These are phyloP conservation scores for Capsicum baccatum DNA, from an alignment of 257 asterid genomes.

Conservation along the genomic window DNA sequence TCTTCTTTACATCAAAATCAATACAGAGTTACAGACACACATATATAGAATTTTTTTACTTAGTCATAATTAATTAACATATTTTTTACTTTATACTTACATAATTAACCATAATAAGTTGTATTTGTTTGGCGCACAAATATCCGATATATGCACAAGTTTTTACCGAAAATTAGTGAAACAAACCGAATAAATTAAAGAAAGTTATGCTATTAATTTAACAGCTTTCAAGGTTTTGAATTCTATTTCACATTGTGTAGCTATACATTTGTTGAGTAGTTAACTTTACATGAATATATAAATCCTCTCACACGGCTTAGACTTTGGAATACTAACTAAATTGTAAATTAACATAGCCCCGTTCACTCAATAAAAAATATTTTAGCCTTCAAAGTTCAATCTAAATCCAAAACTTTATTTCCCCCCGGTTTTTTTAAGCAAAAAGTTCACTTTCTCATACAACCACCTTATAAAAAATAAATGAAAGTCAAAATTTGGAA, in stretches of 20 bases:
- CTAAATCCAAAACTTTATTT: background rate
- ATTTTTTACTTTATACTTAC: no score
- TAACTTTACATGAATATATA: background rate
- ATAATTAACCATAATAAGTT: no score
- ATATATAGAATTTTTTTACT: no score
- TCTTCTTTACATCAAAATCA: no score
- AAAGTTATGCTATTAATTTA: background rate
- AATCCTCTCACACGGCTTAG: background rate
- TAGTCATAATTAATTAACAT: no score
- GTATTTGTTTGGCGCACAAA: no score
- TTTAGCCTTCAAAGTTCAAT: background rate
- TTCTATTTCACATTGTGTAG: slow-evolving; percentile 7
- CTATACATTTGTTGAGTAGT: background rate
- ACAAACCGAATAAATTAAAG: background rate
- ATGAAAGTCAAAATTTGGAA: background rate
- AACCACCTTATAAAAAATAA: background rate
- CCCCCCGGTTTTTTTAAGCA: background rate
- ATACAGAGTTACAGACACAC: no score
- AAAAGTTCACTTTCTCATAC: slow-evolving; percentile 6
- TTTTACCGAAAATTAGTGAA: background rate
- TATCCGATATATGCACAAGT: no score
- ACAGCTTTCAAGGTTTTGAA: background rate
- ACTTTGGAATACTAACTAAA: background rate
- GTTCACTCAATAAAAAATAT: background rate
- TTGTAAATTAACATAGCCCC: background rate